Evolutionary conservation across 257 asterid genomes (phyloP), one percentile per base, ranked within the genome.

Genomic region (Penstemon newberryi): DNA sequence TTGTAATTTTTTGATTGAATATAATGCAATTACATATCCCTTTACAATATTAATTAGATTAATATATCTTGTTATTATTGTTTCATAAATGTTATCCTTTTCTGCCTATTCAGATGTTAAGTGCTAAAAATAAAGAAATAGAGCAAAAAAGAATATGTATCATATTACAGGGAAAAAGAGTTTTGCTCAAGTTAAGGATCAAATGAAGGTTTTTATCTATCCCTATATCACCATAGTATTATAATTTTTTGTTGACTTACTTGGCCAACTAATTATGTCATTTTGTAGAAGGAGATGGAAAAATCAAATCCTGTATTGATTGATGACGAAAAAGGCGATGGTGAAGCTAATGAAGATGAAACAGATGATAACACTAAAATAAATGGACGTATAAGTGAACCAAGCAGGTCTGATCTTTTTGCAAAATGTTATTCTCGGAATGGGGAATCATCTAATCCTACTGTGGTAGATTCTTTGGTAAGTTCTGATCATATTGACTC

Each of bases 361-460:
- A n/a, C 3, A 13, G 7, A 3, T 4, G 62, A 66, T 8, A 19
- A 52, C 11, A 7, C 11, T 5, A 13, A 0, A 12, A 60, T 10
- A 11, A 13, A 3, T 19, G 25, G 66, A 40, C 13, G 13, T 3
- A 3, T 12, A 60, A 38, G 18, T 9, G 9, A 60, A 19, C 25
- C 7, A 5, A 45, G 36, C 9, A 66, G 71, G 41, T 33, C 43
- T 2, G 53, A 66, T 13, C 50, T 53, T 11, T 66, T 66, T 53
- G 41, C 12, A 19, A 66, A 39, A 54, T 66, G 71, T 42, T 66
- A 52, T 40, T 12, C 71, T 15, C 33, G 36, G 54, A 45, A 53
- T 41, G 54, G 42, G 25, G 25, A 66, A 11, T 3, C 46, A 9
- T 58, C 63, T 58, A 58, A 58, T 58, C 63, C 46, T 3, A 58